Base-by-base conservation (phyloP, 75 land plant species). In the Sequoiadendron giganteum region DNA sequence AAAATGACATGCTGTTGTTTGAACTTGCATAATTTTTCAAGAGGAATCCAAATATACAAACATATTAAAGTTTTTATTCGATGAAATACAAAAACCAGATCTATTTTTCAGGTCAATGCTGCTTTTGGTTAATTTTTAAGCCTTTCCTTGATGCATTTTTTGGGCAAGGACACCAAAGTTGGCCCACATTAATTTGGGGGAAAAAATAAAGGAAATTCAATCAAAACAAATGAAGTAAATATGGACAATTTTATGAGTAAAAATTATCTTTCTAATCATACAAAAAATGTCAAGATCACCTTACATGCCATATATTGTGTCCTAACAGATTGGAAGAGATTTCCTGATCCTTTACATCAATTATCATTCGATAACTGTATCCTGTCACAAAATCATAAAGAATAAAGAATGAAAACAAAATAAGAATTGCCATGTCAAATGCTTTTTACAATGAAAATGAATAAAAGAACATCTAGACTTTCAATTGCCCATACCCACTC, bases 301-400 rank as follows among this genome's bases (percentile, higher is more conserved):
- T 40, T 79, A 79, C 82, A 79, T 79, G 82, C 28, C 82, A 39
- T 79, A 47, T 25, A 79, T 79, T 40, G 42, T 79, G 45, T 79
- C 82, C 25, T 79, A 79, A 79, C 82, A 79, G 47, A 42, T 25
- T 42, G 21, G 82, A 21, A 40, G 82, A 79, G 43, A 79, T 40
- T 79, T 79, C 82, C 47, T 25, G 82, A 65, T 21, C 70, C 8
- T 25, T 65, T 40, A 42, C 40, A 40, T 42, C 19, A 47, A n/a
- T n/a, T n/a, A n/a, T n/a, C n/a, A 79, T 18, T 19, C 21, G 82
- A 79, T 19, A n/a, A 79, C 3, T 40, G 25, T 79, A 79, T 39
- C 82, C 82, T 79, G 43, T 40, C 82, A 79, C n/a, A 79, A 40
- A 79, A 79, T 79, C 47, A 40, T 77, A 39, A 40, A 79, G 21